Evolutionary conservation across 1,139 yeast species (phyloP).

Genomic region (Debaryomycetaceae sp.): DNA sequence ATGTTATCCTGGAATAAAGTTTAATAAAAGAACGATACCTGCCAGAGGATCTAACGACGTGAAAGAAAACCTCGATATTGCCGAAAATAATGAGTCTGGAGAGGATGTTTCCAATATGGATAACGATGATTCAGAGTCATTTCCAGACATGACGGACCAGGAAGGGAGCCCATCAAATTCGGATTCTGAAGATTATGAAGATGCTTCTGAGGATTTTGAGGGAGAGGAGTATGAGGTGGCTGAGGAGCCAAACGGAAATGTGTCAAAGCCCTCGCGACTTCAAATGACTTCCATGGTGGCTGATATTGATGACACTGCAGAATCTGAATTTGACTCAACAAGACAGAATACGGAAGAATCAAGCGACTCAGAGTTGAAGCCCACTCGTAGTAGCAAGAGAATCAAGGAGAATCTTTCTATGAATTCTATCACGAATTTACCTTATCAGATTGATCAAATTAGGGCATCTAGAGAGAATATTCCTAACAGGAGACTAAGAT

Average conservation of each 20-base stretch:
- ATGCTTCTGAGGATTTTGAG: slow-evolving; percentile 3
- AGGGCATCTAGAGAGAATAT: neutral
- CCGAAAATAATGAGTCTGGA: slow-evolving; percentile 5
- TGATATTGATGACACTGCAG: slow-evolving; percentile 9
- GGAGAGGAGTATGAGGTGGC: slow-evolving; percentile 2
- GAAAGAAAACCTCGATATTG: slow-evolving; percentile 11
- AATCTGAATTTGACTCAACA: neutral
- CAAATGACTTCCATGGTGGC: slow-evolving; percentile 6
- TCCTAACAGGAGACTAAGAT: neutral
- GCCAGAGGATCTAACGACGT: slow-evolving; percentile 6
- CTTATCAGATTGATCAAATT: neutral
- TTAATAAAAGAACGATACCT: slow-evolving; percentile 7
- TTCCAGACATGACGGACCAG: slow-evolving; percentile 6
- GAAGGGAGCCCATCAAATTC: slow-evolving; percentile 5
- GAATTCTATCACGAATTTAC: neutral
- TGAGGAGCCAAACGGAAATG: neutral
- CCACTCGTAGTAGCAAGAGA: neutral
- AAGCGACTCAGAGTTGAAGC: neutral
- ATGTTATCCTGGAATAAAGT: slow-evolving; percentile 30
- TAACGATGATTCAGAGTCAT: neutral
- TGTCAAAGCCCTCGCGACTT: neutral
- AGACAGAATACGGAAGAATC: neutral
- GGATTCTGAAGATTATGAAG: slow-evolving; percentile 14
- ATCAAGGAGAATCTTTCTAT: neutral
- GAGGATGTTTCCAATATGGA: slow-evolving; percentile 1